Base-by-base conservation (phyloP, 2,329 filamentous ascomycete genomes). In the Monilinia fructicola region DNA sequence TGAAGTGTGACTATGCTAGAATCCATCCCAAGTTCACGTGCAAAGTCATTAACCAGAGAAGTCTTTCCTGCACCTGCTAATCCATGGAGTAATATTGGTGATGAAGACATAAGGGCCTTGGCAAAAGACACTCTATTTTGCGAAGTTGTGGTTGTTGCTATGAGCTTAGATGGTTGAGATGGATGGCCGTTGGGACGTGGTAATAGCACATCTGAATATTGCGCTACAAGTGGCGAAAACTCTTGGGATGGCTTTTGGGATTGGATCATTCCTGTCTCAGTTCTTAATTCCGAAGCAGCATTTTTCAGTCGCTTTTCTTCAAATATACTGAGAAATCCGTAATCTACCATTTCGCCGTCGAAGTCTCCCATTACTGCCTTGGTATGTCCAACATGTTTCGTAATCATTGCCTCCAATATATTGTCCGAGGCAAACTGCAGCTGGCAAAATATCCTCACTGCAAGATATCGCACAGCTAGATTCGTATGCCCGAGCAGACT, bases 41-140 rank as follows among this genome's bases (percentile, higher is more conserved):
- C 93, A 68, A 94, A 85, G 76, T 97, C 90, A 70, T 92, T 90
- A 18, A 96, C 86, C 26, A 96, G 79, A 0, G 91, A 88, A 0
- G 95, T 97, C 81, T 99, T 99, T 61, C 95, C 95, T 42, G 90
- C 90, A 26, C 96, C 94, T 10, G 94, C 86, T 18, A 91, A 81
- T 1, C 95, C 95, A 69, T 92, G 87, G 5, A 99, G 82, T 26
- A 99, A 81, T 46, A 97, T 83, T 0, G 96, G 92, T 0, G 87
- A 87, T 0, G 85, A 77, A 4, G 82, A 82, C 54, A 90, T 87
- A 40, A 99, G 80, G 56, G 88, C 84, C 38, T 79, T 78, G 2
- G 91, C 90, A 66, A 98, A 83, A 14, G 78, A 81, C 73, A 86
- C 85, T 48, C 97, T 80, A 71, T 98, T 99, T 12, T 77, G 77